Percentiles rank a stretch among this genome's conserved stretches.
Conservation (phyloP, 192 early-diverging fungal genomes). For the Dissophora globulifera region DNA sequence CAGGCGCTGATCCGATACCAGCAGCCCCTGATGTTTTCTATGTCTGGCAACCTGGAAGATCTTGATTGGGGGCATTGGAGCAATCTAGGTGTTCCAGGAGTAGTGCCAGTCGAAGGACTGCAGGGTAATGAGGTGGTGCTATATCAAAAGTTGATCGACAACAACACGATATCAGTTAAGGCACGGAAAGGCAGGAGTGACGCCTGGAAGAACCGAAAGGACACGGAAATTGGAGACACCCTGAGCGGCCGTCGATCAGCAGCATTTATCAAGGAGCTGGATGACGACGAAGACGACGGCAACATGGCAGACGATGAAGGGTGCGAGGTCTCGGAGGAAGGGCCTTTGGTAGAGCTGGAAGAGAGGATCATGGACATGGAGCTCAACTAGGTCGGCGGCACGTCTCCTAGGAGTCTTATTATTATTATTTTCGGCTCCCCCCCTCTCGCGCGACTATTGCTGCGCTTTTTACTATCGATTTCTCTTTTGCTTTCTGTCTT, state of each 20-base stretch:
- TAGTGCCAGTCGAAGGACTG: no score
- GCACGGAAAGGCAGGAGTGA: no score
- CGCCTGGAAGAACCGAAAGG: no score
- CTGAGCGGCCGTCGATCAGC: background rate
- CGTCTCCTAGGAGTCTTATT: no score
- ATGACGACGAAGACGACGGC: constrained; percentile 24
- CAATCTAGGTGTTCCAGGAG: background rate
- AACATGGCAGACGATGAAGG: constrained; percentile 42
- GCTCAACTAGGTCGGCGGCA: constrained; percentile 31
- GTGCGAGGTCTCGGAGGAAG: constrained; percentile 5
- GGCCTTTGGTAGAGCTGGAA: constrained; percentile 13
- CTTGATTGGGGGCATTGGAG: constrained; percentile 8
- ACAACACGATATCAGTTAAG: no score
- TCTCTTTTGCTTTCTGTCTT: no score
- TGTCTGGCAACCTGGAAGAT: background rate
- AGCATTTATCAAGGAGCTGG: constrained; percentile 21
- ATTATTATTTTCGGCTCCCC: no score
- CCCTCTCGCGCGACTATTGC: no score
- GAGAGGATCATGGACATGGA: constrained; percentile 44
- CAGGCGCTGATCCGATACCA: constrained; percentile 10
- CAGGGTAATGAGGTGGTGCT: constrained; percentile 31
- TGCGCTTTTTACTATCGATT: no score
- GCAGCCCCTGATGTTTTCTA: constrained; percentile 1
- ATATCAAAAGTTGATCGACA: constrained; percentile 7
- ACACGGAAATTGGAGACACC: background rate